Evolutionary conservation across 139 green algal species (phyloP).

Genomic region (Picochlorum sp.): DNA sequence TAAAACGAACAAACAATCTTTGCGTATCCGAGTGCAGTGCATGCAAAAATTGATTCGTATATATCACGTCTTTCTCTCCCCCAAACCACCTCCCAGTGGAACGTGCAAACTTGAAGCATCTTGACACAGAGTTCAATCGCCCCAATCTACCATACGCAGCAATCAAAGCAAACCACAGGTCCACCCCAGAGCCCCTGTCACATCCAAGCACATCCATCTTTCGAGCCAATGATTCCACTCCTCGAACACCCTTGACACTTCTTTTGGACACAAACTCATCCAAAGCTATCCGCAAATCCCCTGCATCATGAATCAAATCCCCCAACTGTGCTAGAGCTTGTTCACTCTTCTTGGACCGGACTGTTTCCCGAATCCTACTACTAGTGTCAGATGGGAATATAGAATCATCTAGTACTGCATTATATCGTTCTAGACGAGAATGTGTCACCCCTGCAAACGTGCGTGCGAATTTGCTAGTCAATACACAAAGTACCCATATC

Average conservation of each 20-base stretch:
- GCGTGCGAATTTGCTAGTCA: too few relatives aligned
- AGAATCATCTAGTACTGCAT: too few relatives aligned
- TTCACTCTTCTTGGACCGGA: not conserved
- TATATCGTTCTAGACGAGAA: too few relatives aligned
- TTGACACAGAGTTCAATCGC: not conserved
- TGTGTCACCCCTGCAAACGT: too few relatives aligned
- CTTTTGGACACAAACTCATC: slow-evolving; percentile 3
- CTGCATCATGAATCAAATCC: not conserved
- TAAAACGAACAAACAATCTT: slow-evolving; percentile 25
- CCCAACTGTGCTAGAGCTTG: slow-evolving; percentile 1
- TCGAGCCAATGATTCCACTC: not conserved
- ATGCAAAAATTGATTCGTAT: slow-evolving; percentile 29
- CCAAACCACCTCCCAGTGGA: slow-evolving; percentile 8
- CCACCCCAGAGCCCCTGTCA: too few relatives aligned
- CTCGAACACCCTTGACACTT: slow-evolving; percentile 1
- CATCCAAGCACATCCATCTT: not conserved
- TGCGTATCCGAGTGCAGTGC: slow-evolving; percentile 11
- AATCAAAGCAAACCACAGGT: slow-evolving; percentile 19
- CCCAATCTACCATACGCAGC: slow-evolving; percentile 13
- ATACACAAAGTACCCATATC: too few relatives aligned
- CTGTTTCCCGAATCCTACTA: not conserved
- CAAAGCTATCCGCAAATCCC: not conserved
- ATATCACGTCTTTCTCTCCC: slow-evolving; percentile 2
- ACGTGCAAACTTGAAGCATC: slow-evolving; percentile 18
- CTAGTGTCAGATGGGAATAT: too few relatives aligned